Conservation (phyloP, 495 filamentous ascomycete genomes). For the Penicillium coffeae region DNA sequence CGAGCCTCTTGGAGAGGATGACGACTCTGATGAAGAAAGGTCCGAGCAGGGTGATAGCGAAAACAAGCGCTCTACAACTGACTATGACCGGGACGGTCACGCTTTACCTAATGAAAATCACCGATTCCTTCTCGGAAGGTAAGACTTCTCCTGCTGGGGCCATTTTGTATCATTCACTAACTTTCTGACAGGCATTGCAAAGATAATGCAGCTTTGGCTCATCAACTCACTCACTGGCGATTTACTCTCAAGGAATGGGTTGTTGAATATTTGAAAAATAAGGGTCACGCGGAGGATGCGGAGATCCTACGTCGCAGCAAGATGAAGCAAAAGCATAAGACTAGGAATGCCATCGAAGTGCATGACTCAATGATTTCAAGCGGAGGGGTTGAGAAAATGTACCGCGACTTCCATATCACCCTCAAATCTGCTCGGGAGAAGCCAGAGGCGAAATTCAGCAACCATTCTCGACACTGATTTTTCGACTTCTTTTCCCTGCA, state of each 20-base stretch:
- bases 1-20: constrained; percentile 50
- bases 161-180: background rate
- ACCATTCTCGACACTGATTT: background rate
- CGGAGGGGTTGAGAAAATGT: constrained; percentile 54
- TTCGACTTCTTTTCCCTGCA: no score
- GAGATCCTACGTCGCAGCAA: constrained; percentile 53
- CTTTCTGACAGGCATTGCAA: constrained; percentile 52
- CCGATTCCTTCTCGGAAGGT: constrained; percentile 45
- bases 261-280: constrained; percentile 51
- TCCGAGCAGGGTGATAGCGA: constrained; percentile 32
- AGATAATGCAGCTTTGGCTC: constrained; percentile 63
- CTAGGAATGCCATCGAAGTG: constrained; percentile 52
- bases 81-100: constrained; percentile 33
- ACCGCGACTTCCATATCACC: constrained; percentile 55
- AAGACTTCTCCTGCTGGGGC: constrained; percentile 5
- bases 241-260: constrained; percentile 69
- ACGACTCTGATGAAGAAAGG: constrained; percentile 34
- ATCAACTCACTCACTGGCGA: constrained; percentile 72
- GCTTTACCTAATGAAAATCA: constrained; percentile 29
- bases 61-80: background rate
- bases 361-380: constrained; percentile 53
- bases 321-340: constrained; percentile 49
- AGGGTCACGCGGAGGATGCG: constrained; percentile 50
- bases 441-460: background rate
- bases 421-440: constrained; percentile 49